Evolutionary conservation across 805 yeast species (phyloP).

Genomic region (Cyberlindnera lachancei): DNA sequence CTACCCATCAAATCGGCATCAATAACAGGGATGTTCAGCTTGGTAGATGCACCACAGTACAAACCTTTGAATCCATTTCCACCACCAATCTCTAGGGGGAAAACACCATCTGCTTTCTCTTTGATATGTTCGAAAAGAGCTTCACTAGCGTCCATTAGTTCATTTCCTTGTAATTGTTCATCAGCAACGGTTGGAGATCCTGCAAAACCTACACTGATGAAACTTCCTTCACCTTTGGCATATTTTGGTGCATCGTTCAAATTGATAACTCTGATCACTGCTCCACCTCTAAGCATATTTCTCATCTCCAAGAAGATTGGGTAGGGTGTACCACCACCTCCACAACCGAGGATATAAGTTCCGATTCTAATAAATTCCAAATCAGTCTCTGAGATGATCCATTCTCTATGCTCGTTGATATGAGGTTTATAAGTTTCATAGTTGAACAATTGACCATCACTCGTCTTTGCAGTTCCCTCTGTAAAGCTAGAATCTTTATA

Average conservation of each 20-base stretch:
- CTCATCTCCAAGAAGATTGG: slow-evolving; percentile 30
- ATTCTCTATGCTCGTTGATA: slow-evolving; percentile 22
- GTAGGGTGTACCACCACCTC: slow-evolving; percentile 47
- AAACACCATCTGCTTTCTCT: slow-evolving; percentile 22
- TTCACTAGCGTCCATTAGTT: slow-evolving; percentile 24
- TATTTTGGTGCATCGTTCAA: slow-evolving; percentile 4
- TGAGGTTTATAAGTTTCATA: slow-evolving; percentile 24
- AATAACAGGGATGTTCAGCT: slow-evolving; percentile 27
- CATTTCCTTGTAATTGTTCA: slow-evolving; percentile 36
- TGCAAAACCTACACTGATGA: slow-evolving; percentile 29
- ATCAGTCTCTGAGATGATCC: slow-evolving; percentile 31
- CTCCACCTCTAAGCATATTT: slow-evolving; percentile 29
- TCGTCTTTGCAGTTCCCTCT: slow-evolving; percentile 1
- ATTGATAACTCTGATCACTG: slow-evolving; percentile 30
- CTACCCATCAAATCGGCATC: slow-evolving; percentile 41
- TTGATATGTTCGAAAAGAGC: background rate
- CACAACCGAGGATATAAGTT: slow-evolving; percentile 41
- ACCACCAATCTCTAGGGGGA: slow-evolving; percentile 37
- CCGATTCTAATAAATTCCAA: slow-evolving; percentile 36
- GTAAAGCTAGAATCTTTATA: background rate
- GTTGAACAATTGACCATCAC: slow-evolving; percentile 2
- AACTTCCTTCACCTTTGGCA: background rate
- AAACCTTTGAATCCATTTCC: slow-evolving; percentile 33
- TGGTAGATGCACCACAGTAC: slow-evolving; percentile 17
- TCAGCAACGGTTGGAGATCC: slow-evolving; percentile 42